Percentiles rank a stretch among this genome's conserved stretches.
These are phyloP conservation scores for Lichtheimia hyalospora DNA, from an alignment of 371 early-diverging fungal genomes.

Conservation along the genomic window DNA sequence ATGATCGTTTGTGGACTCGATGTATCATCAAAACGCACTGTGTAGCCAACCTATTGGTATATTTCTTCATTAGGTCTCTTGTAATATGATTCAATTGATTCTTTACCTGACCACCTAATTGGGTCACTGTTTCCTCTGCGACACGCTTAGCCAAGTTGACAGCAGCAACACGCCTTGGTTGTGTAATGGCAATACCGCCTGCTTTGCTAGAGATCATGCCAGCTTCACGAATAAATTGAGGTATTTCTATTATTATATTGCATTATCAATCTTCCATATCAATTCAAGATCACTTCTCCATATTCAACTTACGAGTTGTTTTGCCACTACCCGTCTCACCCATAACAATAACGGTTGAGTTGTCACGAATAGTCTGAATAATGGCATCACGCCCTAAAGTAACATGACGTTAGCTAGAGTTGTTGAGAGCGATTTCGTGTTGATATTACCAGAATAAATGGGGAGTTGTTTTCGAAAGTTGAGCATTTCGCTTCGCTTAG, in stretches of 20 bases:
- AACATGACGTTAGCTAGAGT: neutral
- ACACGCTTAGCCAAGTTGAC: conserved; percentile 94
- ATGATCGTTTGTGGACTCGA: conserved; percentile 83
- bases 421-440: neutral
- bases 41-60: conserved; percentile 78
- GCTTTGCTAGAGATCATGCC: conserved; percentile 55
- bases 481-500: conserved; percentile 40
- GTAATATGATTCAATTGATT: neutral
- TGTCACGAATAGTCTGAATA: conserved; percentile 52
- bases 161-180: conserved; percentile 98
- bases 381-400: conserved; percentile 58
- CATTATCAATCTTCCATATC: neutral
- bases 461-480: conserved; percentile 46
- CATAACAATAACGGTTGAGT: conserved; percentile 60
- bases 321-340: conserved; percentile 71
- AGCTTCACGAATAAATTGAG: conserved; percentile 85
- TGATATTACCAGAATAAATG: conserved; percentile 41
- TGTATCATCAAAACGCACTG: conserved; percentile 95
- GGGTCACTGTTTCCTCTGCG: conserved; percentile 82
- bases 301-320: conserved; percentile 53
- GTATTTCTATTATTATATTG: conserved; percentile 63
- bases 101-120: conserved; percentile 66
- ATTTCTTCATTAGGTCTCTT: neutral
- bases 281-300: too few species aligned
- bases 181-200: conserved; percentile 90